Base-by-base conservation (phyloP, 2,329 filamentous ascomycete species). In the Cladosporium cucumerinum region DNA sequence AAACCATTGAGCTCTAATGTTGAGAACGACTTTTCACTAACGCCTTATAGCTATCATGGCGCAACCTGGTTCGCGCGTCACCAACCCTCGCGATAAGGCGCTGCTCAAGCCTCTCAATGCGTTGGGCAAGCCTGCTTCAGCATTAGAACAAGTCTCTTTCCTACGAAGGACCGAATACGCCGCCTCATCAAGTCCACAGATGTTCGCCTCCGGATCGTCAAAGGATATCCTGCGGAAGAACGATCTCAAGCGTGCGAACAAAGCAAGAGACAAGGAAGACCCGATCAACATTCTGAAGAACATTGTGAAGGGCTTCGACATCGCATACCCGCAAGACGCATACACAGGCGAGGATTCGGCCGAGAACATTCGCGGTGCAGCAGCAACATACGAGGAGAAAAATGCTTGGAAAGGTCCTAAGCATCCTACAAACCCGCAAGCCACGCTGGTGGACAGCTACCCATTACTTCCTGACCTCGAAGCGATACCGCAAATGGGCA, bases 101-200 rank as follows among this genome's bases (percentile, higher is more conserved):
- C 88, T 99, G 61, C 86, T 99, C 66, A 87, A 92, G 74, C 90
- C 92, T 6, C 86, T 97, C 39, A 87, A 92, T 39, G 88, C 92
- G 57, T 85, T 99, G 25, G 93, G 92, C 71, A 96, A 97, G 78
- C 89, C 89, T 52, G 91, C 91, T 71, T 85, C 87, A 49, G 86
- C 87, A 67, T 90, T 92, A 68, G 84, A 89, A 21, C 89, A 89
- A 68, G 92, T 97, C 62, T 97, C 92, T 68, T 99, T 99, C 85
- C 85, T 99, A 70, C 92, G 95, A 65, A 88, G 94, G 73, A 98
- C 95, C 64, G 95, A 99, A 78, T 98, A 98, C 80, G 97, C 97
- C 73, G 91, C 91, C 21, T 80, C 81, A 25, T 79, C 79, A 61
- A 75, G 76, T 12, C 77, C 70, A 67, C 76, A 80, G 18, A 77